These are phyloP conservation scores for Nicotiana undulata DNA, from an alignment of 257 asterid species.

Conservation along the genomic window DNA sequence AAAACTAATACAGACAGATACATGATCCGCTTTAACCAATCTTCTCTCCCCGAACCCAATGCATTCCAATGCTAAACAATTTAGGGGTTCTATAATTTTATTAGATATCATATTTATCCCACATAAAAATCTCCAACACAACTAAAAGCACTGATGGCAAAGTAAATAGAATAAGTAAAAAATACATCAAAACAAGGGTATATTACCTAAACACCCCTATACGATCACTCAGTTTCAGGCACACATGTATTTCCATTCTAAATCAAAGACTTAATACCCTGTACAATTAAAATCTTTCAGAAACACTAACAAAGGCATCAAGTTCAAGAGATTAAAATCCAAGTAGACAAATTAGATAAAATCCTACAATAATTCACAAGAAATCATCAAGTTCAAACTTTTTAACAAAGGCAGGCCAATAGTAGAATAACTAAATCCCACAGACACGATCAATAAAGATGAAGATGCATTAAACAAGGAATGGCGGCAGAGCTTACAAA, in stretches of 20 bases:
- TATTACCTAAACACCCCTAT: no score
- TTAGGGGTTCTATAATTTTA: neutral
- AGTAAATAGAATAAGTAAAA: neutral
- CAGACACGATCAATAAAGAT: neutral
- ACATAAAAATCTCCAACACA: neutral
- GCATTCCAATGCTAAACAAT: neutral
- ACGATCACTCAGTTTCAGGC: no score
- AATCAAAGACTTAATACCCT: no score
- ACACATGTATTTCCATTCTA: no score
- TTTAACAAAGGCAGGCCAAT: neutral
- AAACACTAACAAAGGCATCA: neutral
- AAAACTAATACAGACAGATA: neutral
- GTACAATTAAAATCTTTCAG: no score
- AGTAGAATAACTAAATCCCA: neutral
- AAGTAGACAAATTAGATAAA: neutral
- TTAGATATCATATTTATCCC: neutral
- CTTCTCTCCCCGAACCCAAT: neutral
- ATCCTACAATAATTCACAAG: neutral
- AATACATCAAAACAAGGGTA: neutral
- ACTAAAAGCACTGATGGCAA: neutral
- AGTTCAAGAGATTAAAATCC: neutral
- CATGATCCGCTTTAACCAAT: neutral
- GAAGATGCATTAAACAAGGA: neutral
- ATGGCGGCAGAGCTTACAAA: neutral
- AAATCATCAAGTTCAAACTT: neutral